These are phyloP conservation scores for Neurospora sp. DNA, from an alignment of 495 filamentous ascomycete species.

Conservation along the genomic window DNA sequence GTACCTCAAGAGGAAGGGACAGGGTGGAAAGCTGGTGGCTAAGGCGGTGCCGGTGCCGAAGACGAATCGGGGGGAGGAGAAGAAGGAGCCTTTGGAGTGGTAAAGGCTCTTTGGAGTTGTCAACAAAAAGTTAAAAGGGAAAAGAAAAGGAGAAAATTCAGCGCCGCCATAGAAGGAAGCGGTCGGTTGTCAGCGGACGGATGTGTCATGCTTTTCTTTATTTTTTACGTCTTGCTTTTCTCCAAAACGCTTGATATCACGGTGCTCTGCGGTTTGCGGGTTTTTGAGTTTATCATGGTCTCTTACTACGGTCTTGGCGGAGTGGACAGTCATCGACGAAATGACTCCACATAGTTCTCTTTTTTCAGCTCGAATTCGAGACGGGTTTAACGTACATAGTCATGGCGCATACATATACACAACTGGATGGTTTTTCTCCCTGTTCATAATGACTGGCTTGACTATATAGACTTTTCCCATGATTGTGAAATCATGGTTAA, in stretches of 20 bases:
- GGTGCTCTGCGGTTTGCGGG: background rate
- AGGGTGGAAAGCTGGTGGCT: slow-evolving; percentile 59
- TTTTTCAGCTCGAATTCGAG: background rate
- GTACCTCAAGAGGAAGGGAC: slow-evolving; percentile 64
- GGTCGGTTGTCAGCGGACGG: too few relatives aligned
- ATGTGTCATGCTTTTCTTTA: too few relatives aligned
- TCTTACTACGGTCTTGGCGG: background rate
- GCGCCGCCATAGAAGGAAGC: background rate
- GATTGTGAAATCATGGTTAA: too few relatives aligned
- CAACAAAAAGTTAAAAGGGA: background rate
- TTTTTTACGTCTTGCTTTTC: background rate
- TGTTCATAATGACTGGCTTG: background rate
- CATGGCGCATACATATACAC: background rate
- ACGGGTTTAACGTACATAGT: background rate
- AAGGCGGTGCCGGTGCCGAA: slow-evolving; percentile 78
- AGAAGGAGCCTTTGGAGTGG: slow-evolving; percentile 88
- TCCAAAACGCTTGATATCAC: background rate
- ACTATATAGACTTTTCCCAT: too few relatives aligned
- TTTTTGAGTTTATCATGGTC: background rate
- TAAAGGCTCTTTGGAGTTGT: slow-evolving; percentile 20
- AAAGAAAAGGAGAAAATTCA: background rate
- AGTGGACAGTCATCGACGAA: background rate
- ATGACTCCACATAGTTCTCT: background rate
- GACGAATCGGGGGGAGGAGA: slow-evolving; percentile 80
- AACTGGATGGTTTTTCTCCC: background rate